phyloP scores from a whole-genome alignment of 352 stramenopile species.

The Globisporangium takayamanum region DNA sequence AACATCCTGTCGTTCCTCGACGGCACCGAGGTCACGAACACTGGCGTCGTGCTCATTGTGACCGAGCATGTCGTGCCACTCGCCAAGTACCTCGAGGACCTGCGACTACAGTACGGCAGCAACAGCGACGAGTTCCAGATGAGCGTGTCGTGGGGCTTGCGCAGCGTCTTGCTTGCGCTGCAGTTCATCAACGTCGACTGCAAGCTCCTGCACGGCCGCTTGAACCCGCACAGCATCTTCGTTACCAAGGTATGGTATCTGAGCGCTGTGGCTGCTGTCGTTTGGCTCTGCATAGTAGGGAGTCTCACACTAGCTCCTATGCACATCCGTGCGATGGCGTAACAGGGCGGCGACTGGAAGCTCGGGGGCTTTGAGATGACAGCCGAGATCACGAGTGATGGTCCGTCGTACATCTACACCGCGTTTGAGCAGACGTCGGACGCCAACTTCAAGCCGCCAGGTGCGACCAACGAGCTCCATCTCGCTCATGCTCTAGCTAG shows the following conservation, averaged over 20 bases:
- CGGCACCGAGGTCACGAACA: conserved; percentile 63
- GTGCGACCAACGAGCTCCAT: conserved; percentile 22
- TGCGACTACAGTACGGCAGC: conserved; percentile 53
- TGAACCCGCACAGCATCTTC: conserved; percentile 89
- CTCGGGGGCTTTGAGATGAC: conserved; percentile 91
- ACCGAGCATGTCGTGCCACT: conserved; percentile 92
- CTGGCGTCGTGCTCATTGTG: conserved; percentile 90
- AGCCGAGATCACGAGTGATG: conserved; percentile 76
- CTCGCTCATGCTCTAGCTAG: not conserved
- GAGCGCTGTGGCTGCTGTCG: not conserved
- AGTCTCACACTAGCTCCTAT: not conserved
- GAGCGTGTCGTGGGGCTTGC: conserved; percentile 90
- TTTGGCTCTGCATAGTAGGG: not conserved
- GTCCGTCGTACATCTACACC: conserved; percentile 72
- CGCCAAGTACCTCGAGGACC: conserved; percentile 78
- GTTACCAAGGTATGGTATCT: conserved; percentile 77
- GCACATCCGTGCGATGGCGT: not conserved
- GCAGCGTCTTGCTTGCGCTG: conserved; percentile 89
- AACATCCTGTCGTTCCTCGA: conserved; percentile 90
- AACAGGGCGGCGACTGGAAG: conserved; percentile 92
- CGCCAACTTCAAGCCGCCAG: conserved; percentile 71
- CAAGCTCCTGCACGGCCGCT: conserved; percentile 90
- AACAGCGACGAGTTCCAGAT: conserved; percentile 70
- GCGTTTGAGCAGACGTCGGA: conserved; percentile 80
- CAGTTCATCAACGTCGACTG: conserved; percentile 93